Base-by-base conservation (phyloP, 257 asterid species). In the Fraxinus pennsylvanica region DNA sequence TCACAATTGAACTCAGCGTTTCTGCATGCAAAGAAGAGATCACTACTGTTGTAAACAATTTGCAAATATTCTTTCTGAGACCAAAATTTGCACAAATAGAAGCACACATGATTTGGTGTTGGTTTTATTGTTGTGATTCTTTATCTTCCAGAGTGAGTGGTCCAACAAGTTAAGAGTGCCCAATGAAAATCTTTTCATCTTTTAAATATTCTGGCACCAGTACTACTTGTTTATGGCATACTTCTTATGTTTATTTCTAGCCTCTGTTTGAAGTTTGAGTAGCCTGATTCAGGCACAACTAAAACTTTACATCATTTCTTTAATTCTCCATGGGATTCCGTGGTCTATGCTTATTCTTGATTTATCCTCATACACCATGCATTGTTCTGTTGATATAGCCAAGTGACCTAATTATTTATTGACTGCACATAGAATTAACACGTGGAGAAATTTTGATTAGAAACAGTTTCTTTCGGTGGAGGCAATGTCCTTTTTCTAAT, bases 71-170 rank as follows among this genome's bases (percentile, higher is more conserved):
- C 63, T 52, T 17, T 14, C 63, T 5, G 63, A 52, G 1, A 17
- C 25, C 63, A 52, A 45, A 45, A 14, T 13, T 45, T 45, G 52
- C 19, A 45, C 52, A 45, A 45, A 45, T 45, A 45, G 97, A 91
- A 85, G 52, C 19, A 45, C 52, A 45, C 17, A 2, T 45, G 19
- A 45, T 45, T 12, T 45, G 52, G 52, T 45, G 52, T 17, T 50
- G 61, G 61, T 15, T 50, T 50, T 50, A 15, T 50, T 17, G 5
- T 17, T 50, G 9, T 17, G 63, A 5, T 19, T 52, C 22, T 52
- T 52, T 17, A 52, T 15, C 22, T 52, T 52, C 22, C 52, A 19
- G 63, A 19, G 22, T 52, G 22, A 19, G 22, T 14, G 9, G 6
- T 52, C 21, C 9, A 9, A 52, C 19, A 6, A 52, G 63, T 52